These are phyloP conservation scores for Clarireedia hainanense DNA, from an alignment of 2,329 filamentous ascomycete species.

Conservation along the genomic window DNA sequence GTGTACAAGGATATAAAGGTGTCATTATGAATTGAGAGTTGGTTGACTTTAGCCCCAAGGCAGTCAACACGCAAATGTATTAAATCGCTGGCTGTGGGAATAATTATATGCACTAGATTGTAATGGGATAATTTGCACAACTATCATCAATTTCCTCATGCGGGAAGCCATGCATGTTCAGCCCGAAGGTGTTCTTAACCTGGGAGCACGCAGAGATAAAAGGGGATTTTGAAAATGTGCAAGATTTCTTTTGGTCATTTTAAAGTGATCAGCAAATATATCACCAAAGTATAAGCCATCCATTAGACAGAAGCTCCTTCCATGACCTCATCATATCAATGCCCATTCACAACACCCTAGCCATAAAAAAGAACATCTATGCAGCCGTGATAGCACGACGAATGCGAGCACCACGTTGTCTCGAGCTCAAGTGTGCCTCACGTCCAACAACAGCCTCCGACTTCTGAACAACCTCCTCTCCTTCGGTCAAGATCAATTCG, in stretches of 20 bases:
- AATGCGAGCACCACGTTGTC: conserved; percentile 75
- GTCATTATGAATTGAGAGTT: too few species aligned
- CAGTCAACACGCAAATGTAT: too few species aligned
- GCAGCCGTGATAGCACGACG: conserved; percentile 59
- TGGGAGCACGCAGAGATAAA: too few species aligned
- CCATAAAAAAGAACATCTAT: conserved; percentile 36
- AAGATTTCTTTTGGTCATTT: conserved; percentile 10
- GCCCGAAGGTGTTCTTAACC: neutral
- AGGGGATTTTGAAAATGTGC: neutral
- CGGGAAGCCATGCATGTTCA: neutral
- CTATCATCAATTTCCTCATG: neutral
- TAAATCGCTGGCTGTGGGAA: too few species aligned
- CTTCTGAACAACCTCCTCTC: conserved; percentile 93
- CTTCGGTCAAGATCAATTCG: conserved; percentile 98
- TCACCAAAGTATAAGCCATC: conserved; percentile 28
- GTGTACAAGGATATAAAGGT: too few species aligned
- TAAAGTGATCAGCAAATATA: conserved; percentile 14
- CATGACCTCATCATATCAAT: conserved; percentile 16
- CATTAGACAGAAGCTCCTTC: conserved; percentile 18
- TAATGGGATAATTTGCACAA: too few species aligned
- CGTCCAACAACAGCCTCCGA: conserved; percentile 59
- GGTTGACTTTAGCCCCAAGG: too few species aligned
- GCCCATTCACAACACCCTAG: conserved; percentile 23
- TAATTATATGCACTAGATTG: too few species aligned
- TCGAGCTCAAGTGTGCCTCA: conserved; percentile 64